Percentiles rank a stretch among this genome's conserved stretches.
phyloP scores from a whole-genome alignment of 2,329 filamentous ascomycete genomes.

The Lasiodiplodia gonubiensis region DNA sequence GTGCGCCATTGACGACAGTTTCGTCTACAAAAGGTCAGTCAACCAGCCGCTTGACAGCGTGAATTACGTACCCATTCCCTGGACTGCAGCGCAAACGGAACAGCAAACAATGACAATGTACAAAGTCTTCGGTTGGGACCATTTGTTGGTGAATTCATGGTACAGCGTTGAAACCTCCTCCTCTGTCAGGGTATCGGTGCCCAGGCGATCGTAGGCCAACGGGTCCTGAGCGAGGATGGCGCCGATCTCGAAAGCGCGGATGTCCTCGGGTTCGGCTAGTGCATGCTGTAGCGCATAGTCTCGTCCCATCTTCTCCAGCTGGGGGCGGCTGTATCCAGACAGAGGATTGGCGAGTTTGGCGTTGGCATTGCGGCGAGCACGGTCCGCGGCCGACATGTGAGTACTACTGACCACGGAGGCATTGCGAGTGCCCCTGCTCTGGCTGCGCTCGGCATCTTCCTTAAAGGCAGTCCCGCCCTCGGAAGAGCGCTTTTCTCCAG shows the following conservation, averaged over 20 bases:
- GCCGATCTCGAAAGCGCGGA: slow-evolving; percentile 40
- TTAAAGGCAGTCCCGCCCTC: slow-evolving; percentile 32
- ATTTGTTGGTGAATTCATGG: slow-evolving; percentile 68
- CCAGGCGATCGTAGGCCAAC: slow-evolving; percentile 31
- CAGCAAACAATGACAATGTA: slow-evolving; percentile 71
- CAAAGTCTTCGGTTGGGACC: slow-evolving; percentile 70
- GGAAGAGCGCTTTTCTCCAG: slow-evolving; percentile 28
- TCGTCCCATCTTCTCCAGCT: slow-evolving; percentile 63
- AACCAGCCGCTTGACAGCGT: neutral
- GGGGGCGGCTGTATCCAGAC: slow-evolving; percentile 54
- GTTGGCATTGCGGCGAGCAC: slow-evolving; percentile 45
- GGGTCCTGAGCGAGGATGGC: slow-evolving; percentile 39
- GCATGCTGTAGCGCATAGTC: slow-evolving; percentile 63
- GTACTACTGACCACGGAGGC: slow-evolving; percentile 32
- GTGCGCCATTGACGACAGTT: slow-evolving; percentile 72
- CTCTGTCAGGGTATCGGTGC: slow-evolving; percentile 55
- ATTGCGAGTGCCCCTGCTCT: slow-evolving; percentile 29
- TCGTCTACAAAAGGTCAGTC: slow-evolving; percentile 55
- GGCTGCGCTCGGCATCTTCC: slow-evolving; percentile 22
- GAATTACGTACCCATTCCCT: slow-evolving; percentile 64
- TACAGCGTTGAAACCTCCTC: slow-evolving; percentile 64
- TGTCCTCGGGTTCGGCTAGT: slow-evolving; percentile 39
- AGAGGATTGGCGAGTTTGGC: slow-evolving; percentile 62
- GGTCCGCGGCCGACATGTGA: slow-evolving; percentile 45
- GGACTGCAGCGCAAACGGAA: slow-evolving; percentile 71